phyloP scores from a whole-genome alignment of 805 yeast species.

The Barnettozyma sp. region DNA sequence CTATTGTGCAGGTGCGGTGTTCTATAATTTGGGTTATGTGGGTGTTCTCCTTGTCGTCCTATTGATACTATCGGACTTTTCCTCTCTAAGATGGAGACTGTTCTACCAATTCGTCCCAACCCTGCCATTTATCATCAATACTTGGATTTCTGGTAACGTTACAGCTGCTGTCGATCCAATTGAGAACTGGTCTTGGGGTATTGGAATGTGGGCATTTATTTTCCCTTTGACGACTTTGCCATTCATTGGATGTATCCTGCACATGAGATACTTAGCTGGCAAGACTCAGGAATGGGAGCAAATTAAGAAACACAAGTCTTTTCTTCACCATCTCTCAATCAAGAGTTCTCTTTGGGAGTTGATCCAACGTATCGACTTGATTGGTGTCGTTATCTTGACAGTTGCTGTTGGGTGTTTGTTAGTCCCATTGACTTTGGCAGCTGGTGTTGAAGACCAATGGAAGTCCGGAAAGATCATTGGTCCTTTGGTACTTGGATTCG shows the following conservation, averaged over 20 bases:
- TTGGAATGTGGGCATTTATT: constrained; percentile 76
- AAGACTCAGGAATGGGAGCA: constrained; percentile 45
- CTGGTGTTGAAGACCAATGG: constrained; percentile 55
- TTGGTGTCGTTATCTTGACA: constrained; percentile 52
- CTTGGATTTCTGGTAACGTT: constrained; percentile 69
- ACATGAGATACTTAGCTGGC: constrained; percentile 50
- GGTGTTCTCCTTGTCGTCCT: constrained; percentile 53
- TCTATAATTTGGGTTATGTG: constrained; percentile 49
- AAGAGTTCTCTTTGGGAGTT: constrained; percentile 29
- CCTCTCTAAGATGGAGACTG: constrained; percentile 66
- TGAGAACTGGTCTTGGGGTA: constrained; percentile 60
- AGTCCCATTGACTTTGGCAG: constrained; percentile 72
- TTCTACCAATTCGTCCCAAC: constrained; percentile 59
- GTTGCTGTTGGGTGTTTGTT: constrained; percentile 56
- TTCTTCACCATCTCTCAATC: constrained; percentile 32
- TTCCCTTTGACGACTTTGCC: constrained; percentile 65
- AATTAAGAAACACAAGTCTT: constrained; percentile 34
- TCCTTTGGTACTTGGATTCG: constrained; percentile 63
- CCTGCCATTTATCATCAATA: constrained; percentile 65
- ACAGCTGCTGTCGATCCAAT: constrained; percentile 30
- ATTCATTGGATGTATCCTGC: constrained; percentile 42
- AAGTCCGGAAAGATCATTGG: constrained; percentile 52
- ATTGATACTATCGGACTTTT: constrained; percentile 57
- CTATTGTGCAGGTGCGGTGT: constrained; percentile 60
- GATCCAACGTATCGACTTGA: constrained; percentile 60